Percentiles rank a stretch among this genome's conserved stretches.
Conservation (phyloP, 345 rosid species). For the Atalantia buxifolia region DNA sequence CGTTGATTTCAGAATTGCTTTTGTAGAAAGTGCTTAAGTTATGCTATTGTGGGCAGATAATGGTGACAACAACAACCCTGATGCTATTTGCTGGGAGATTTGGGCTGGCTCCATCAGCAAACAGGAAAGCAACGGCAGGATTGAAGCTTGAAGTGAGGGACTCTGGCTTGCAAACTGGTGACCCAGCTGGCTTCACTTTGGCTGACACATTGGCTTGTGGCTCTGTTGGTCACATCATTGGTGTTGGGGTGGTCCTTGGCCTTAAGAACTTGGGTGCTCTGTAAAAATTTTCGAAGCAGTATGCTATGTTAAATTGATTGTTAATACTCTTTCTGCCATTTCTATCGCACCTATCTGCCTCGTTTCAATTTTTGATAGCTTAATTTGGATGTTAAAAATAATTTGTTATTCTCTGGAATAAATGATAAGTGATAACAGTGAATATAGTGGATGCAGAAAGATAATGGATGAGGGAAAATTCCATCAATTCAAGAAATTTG, state of each 20-base stretch:
- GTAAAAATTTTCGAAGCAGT: slow-evolving; percentile 23
- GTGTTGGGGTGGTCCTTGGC: slow-evolving; percentile 91
- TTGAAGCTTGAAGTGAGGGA: slow-evolving; percentile 85
- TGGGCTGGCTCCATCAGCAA: slow-evolving; percentile 96
- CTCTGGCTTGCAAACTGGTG: slow-evolving; percentile 86
- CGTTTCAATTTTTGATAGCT: no score
- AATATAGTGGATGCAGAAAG: no score
- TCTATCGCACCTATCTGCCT: neutral
- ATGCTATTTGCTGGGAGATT: slow-evolving; percentile 96
- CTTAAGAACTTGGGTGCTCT: slow-evolving; percentile 80
- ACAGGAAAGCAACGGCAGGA: slow-evolving; percentile 93
- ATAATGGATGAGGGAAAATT: no score
- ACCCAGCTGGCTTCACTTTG: slow-evolving; percentile 92
- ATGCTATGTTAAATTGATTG: neutral
- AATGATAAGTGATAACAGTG: no score
- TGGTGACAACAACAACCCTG: slow-evolving; percentile 78
- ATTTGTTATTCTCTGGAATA: no score
- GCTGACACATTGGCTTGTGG: slow-evolving; percentile 99
- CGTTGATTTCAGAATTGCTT: neutral
- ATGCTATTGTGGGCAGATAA: slow-evolving; percentile 42
- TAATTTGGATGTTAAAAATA: no score
- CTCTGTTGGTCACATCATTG: slow-evolving; percentile 75
- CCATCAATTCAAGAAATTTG: no score
- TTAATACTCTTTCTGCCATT: neutral
- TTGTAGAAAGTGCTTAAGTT: neutral